Conservation (phyloP, 805 yeast species). For the Saccharomyces paradoxus region DNA sequence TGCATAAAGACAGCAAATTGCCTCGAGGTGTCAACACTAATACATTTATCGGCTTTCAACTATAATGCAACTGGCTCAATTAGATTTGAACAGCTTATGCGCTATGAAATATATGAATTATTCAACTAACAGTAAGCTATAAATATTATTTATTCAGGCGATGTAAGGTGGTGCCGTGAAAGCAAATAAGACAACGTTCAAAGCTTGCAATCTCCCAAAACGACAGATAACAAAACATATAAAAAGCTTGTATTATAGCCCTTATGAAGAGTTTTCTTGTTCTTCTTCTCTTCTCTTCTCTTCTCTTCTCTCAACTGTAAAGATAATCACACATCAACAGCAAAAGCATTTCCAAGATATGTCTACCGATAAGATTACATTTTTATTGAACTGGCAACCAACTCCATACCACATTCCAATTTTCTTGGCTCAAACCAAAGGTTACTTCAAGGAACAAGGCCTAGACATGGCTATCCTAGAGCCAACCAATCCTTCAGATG, state of each 20-base stretch:
- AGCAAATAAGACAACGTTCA: too few species aligned
- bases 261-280: background rate
- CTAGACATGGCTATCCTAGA: conserved; percentile 45
- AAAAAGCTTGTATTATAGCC: background rate
- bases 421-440: conserved; percentile 41
- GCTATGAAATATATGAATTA: background rate
- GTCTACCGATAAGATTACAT: conserved; percentile 43
- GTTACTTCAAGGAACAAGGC: conserved; percentile 43
- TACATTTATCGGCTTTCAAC: background rate
- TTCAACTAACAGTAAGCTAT: background rate
- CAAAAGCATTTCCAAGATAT: conserved; percentile 11
- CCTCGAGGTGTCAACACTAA: background rate
- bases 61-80: background rate
- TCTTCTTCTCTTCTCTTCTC: too few species aligned
- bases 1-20: background rate
- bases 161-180: too few species aligned
- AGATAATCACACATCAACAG: background rate
- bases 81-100: background rate
- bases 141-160: background rate
- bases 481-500: conserved; percentile 52
- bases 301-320: background rate
- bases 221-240: background rate
- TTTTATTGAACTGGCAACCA: conserved; percentile 46
- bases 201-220: too few species aligned
- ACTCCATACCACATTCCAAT: conserved; percentile 50